Evolutionary conservation across 495 filamentous ascomycete genomes (phyloP).

Genomic region (Tuber melanosporum): DNA sequence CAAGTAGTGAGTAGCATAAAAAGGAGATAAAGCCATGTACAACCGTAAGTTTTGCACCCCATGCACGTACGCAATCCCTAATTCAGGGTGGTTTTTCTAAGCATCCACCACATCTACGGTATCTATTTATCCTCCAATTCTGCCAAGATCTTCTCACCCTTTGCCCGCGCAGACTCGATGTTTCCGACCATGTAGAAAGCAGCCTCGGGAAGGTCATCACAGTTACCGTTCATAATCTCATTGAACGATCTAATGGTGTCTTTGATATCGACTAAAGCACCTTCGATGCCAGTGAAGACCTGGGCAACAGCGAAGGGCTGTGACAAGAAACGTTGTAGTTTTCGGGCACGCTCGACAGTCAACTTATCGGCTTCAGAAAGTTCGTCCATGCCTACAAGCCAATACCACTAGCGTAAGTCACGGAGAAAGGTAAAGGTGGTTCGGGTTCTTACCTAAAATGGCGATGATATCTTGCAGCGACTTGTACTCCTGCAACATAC

Average conservation of each 20-base stretch:
- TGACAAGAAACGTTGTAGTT: slow-evolving; percentile 98
- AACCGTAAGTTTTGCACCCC: not conserved
- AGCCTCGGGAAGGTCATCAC: slow-evolving; percentile 90
- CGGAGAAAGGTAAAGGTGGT: slow-evolving; percentile 76
- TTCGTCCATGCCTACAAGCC: not conserved
- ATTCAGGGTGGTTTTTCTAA: not conserved
- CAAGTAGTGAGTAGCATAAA: slow-evolving; percentile 1
- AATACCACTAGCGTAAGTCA: not conserved
- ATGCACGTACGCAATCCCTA: not conserved
- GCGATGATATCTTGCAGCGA: slow-evolving; percentile 99
- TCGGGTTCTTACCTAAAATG: slow-evolving; percentile 99
- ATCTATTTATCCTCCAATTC: slow-evolving; percentile 60
- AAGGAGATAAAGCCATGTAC: not conserved
- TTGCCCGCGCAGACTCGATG: slow-evolving; percentile 82
- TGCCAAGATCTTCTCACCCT: slow-evolving; percentile 99
- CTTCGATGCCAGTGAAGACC: slow-evolving; percentile 71
- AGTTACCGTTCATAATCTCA: slow-evolving; percentile 90
- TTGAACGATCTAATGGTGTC: slow-evolving; percentile 97
- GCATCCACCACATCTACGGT: not conserved
- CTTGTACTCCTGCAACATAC: slow-evolving; percentile 99
- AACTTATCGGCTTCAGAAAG: slow-evolving; percentile 52
- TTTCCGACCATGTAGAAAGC: slow-evolving; percentile 66
- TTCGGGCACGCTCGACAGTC: slow-evolving; percentile 99
- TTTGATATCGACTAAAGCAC: slow-evolving; percentile 93
- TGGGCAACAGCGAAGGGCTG: slow-evolving; percentile 99